Conservation (phyloP, 768 basidiomycete genomes). For the Termitomyces sp. region DNA sequence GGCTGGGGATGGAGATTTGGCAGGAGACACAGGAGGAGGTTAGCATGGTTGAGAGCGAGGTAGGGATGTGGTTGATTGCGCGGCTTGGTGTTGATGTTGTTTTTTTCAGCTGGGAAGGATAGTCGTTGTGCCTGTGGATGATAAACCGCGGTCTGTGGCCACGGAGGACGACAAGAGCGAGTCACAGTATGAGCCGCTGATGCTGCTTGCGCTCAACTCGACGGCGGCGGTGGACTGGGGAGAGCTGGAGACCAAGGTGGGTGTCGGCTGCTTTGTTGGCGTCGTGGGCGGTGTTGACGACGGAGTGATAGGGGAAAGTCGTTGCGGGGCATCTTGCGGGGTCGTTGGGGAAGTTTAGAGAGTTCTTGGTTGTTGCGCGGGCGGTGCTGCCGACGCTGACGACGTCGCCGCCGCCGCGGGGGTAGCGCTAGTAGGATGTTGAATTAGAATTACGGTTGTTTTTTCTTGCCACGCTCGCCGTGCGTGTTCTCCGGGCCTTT, state of each 20-base stretch:
- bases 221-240: conserved; percentile 63
- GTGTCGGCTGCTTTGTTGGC: conserved; percentile 31
- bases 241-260: conserved; percentile 58
- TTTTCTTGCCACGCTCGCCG: background rate
- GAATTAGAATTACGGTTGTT: background rate
- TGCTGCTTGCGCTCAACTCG: conserved; percentile 70
- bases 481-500: too few species aligned
- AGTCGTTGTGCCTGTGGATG: conserved; percentile 62
- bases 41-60: conserved; percentile 80
- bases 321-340: conserved; percentile 43
- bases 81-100: background rate
- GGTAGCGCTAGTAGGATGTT: conserved; percentile 9
- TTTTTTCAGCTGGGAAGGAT: conserved; percentile 61
- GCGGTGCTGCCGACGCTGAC: conserved; percentile 25
- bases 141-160: conserved; percentile 23
- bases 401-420: conserved; percentile 27
- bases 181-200: conserved; percentile 51
- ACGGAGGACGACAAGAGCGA: conserved; percentile 15
- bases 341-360: conserved; percentile 40
- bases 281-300: conserved; percentile 5
- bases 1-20: conserved; percentile 75
- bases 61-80: conserved; percentile 24
- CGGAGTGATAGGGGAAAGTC: conserved; percentile 32
- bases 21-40: conserved; percentile 64
- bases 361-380: conserved; percentile 28